Base-by-base conservation (phyloP, 2,329 filamentous ascomycete genomes). In the Pezicula neosporulosa region DNA sequence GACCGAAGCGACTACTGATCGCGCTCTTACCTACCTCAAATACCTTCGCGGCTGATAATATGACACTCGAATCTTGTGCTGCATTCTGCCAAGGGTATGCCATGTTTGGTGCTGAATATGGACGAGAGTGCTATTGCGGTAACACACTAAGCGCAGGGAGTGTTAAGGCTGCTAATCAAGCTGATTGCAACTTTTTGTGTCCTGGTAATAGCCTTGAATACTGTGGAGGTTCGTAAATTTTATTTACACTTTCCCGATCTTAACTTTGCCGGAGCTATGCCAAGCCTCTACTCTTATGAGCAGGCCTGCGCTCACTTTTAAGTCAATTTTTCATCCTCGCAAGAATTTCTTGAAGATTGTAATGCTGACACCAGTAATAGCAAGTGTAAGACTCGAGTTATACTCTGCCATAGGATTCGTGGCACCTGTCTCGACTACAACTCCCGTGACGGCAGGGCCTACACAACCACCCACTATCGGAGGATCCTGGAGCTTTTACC, bases 51-150 rank as follows among this genome's bases (percentile, higher is more conserved):
- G 48, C 53, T 36, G 55, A 65, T 48, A 45, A 50, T n/a, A 68
- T 68, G 66, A 66, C 65, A 4, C 55, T 69, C 38, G 63, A 70
- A 30, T 30, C 28, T 8, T 71, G 69, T 44, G 58, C 58, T n/a
- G 41, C 54, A 0, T 60, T 64, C 39, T 70, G 64, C 43, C 47
- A 47, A 6, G 63, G 59, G 1, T 68, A 63, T 35, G 60, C 51
- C 2, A 68, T 65, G 53, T 68, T 67, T 24, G 71, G 70, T 39
- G 63, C 70, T 8, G 72, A 74, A 51, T 73, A 70, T 56, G 61
- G 63, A 28, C 51, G 63, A 44, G 67, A 71, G 56, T 71, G 68
- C 47, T 62, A 62, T 48, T 70, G 67, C 52, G 66, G 65, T 19
- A 65, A 66, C 51, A 47, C 48, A 1, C 45, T 67, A 9, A 37